Conservation (phyloP, 805 yeast genomes). For the Suhomyces canberraensis region DNA sequence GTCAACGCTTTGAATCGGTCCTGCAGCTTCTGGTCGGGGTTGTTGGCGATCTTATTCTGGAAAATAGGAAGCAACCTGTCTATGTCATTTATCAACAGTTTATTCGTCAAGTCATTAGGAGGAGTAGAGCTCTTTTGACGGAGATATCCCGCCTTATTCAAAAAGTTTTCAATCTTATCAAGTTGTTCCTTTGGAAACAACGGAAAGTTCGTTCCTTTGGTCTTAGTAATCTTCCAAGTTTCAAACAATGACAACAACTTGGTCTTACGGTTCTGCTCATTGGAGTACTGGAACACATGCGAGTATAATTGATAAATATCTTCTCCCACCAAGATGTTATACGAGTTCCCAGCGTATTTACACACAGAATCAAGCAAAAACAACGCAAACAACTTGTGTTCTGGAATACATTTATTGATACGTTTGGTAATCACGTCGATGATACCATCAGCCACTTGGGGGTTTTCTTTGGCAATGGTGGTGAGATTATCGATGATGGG, state of each 20-base stretch:
- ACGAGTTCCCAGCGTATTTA: slow-evolving; percentile 87
- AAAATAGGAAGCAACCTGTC: slow-evolving; percentile 41
- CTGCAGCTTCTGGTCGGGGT: slow-evolving; percentile 38
- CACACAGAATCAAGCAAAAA: slow-evolving; percentile 88
- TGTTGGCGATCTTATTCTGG: slow-evolving; percentile 33
- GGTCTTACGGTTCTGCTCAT: slow-evolving; percentile 61
- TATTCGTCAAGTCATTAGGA: slow-evolving; percentile 12
- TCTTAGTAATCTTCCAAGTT: slow-evolving; percentile 78
- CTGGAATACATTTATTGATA: slow-evolving; percentile 73
- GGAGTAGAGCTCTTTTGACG: not conserved
- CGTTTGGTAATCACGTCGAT: slow-evolving; percentile 72
- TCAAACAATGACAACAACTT: slow-evolving; percentile 75
- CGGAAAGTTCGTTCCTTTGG: slow-evolving; percentile 57
- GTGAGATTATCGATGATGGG: slow-evolving; percentile 88
- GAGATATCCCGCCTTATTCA: slow-evolving; percentile 37
- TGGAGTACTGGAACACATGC: slow-evolving; percentile 73
- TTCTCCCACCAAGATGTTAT: slow-evolving; percentile 71
- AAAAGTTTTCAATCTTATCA: slow-evolving; percentile 68
- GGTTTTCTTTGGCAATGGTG: slow-evolving; percentile 80
- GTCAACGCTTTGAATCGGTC: slow-evolving; percentile 45
- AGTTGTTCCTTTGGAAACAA: slow-evolving; percentile 71
- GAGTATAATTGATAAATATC: slow-evolving; percentile 69
- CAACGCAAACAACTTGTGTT: slow-evolving; percentile 77
- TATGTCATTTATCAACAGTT: slow-evolving; percentile 30
- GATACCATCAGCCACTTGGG: slow-evolving; percentile 71